phyloP scores from a whole-genome alignment of 2,329 filamentous ascomycete genomes.

The Fonsecaea erecta region DNA sequence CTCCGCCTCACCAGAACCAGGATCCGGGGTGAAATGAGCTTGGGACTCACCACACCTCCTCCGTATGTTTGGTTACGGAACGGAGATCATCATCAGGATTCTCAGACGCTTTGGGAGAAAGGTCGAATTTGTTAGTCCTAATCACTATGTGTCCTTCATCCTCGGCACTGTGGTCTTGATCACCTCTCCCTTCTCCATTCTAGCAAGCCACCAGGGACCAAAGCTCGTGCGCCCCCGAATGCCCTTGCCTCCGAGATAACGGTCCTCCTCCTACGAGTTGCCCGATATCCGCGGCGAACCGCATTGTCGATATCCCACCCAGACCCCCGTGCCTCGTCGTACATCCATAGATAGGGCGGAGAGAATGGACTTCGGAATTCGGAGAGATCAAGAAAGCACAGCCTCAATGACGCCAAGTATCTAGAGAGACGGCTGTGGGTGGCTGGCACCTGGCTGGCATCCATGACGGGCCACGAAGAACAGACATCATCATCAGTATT shows the following conservation, averaged over 20 bases:
- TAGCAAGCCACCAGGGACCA: background rate
- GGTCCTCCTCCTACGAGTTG: background rate
- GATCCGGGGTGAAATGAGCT: background rate
- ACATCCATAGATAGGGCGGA: background rate
- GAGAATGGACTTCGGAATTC: slow-evolving; percentile 6
- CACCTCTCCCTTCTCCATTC: background rate
- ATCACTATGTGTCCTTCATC: background rate
- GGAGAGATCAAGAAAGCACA: slow-evolving; percentile 11
- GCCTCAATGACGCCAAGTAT: slow-evolving; percentile 8
- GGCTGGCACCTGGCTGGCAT: too few relatives aligned
- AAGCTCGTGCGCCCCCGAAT: background rate
- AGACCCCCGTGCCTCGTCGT: background rate
- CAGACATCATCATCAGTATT: too few relatives aligned
- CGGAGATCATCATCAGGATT: background rate
- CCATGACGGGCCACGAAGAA: too few relatives aligned
- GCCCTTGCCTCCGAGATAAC: background rate
- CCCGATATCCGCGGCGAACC: background rate
- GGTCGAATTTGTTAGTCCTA: background rate
- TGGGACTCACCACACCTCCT: background rate
- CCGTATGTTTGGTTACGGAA: background rate
- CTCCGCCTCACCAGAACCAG: background rate
- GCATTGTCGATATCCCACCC: background rate
- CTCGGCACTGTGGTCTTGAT: background rate
- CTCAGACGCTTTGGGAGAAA: background rate
- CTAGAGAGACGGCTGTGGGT: too few relatives aligned